Evolutionary conservation across 2,329 filamentous ascomycete genomes (phyloP).

Genomic region (Cladophialophora psammophila): DNA sequence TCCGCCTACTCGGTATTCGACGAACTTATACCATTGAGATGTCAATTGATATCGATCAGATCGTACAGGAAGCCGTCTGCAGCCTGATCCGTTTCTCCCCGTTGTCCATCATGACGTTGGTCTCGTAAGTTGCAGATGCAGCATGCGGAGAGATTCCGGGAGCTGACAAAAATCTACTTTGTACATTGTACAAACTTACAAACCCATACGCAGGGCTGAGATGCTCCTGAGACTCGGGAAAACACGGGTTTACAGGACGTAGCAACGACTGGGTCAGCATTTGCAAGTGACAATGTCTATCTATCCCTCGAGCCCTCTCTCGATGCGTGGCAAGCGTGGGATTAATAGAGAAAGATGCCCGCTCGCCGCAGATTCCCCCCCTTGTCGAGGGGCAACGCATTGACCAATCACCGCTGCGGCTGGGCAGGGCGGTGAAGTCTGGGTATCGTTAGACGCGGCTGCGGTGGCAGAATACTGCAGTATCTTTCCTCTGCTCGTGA

Average conservation of each 20-base stretch:
- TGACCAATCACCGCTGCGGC: not conserved
- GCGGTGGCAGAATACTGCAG: not conserved
- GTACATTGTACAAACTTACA: not conserved
- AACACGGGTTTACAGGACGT: slow-evolving; percentile 1
- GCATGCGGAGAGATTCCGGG: slow-evolving; percentile 17
- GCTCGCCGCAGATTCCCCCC: not conserved
- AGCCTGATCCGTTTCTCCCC: slow-evolving; percentile 17
- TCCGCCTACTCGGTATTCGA: not conserved
- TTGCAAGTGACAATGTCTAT: not conserved
- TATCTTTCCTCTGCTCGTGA: not conserved
- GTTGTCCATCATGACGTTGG: slow-evolving; percentile 18
- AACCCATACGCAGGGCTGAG: not conserved
- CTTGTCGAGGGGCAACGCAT: not conserved
- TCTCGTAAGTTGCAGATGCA: not conserved
- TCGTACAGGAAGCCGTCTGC: not conserved
- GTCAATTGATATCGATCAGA: not conserved
- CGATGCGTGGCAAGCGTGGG: not conserved
- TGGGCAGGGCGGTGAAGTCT: slow-evolving; percentile 10
- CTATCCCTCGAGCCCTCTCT: not conserved
- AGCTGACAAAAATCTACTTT: slow-evolving; percentile 17
- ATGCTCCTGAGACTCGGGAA: not conserved
- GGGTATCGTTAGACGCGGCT: not conserved
- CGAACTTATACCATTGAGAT: slow-evolving; percentile 3
- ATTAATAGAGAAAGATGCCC: not conserved
- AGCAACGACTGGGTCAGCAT: not conserved